Evolutionary conservation across 1,284 basidiomycete species (phyloP).

Genomic region (Rhodotorula sp.): DNA sequence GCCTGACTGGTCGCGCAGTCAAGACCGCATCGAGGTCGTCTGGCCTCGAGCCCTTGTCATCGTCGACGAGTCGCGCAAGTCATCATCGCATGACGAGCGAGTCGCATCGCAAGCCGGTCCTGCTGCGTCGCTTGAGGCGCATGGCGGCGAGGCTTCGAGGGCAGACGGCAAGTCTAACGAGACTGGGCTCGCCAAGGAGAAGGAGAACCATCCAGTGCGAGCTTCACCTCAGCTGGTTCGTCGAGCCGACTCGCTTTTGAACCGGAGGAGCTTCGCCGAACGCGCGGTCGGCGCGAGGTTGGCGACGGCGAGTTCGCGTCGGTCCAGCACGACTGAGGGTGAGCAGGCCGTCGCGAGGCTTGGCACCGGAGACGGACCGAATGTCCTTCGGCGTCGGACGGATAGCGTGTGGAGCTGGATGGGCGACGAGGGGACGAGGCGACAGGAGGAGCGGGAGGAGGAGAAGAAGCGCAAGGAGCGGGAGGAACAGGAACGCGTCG

Average conservation of each 20-base stretch:
- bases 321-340: too few species aligned
- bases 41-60: slow-evolving; percentile 31
- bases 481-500: slow-evolving; percentile 9
- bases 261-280: too few species aligned
- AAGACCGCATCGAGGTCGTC: slow-evolving; percentile 13
- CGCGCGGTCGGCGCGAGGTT: too few species aligned
- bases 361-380: neutral
- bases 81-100: neutral
- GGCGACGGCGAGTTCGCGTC: too few species aligned
- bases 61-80: slow-evolving; percentile 23
- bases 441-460: slow-evolving; percentile 12
- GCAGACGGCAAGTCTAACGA: too few species aligned
- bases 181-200: too few species aligned
- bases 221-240: too few species aligned
- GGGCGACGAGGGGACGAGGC: slow-evolving; percentile 13
- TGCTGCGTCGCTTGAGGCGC: too few species aligned
- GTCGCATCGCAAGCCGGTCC: neutral
- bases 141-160: too few species aligned
- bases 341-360: neutral
- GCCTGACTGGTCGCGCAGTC: neutral
- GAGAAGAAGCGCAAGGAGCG: slow-evolving; percentile 4
- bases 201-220: too few species aligned
- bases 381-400: neutral
- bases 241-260: too few species aligned
- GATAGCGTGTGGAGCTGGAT: slow-evolving; percentile 24